Base-by-base conservation (phyloP, 306 rosid species). In the Ormosia semicastrata region DNA sequence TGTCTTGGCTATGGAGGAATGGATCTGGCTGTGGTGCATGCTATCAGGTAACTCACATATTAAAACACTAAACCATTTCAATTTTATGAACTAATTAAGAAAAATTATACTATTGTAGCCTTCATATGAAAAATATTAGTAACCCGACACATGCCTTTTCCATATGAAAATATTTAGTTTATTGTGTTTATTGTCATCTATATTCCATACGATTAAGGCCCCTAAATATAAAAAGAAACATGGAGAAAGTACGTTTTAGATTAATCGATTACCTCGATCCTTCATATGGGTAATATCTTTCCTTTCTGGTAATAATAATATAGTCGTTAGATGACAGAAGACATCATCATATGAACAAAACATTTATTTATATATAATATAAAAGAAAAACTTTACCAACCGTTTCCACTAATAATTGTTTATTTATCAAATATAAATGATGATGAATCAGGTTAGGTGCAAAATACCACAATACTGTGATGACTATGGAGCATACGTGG, bases 1-100 rank as follows among this genome's bases (percentile, higher is more conserved):
- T 92, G 70, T 84, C 96, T 7, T 41, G 87, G 83, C 93, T 93
- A 41, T 95, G 86, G 76, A 89, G 39, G 79, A 86, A 92, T 85
- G 99, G 99, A n/a, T 62, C 92, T 75, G 99, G 97, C 29, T 95
- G 98, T 69, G 99, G 99, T 75, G 96, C 90, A 66, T 95, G 99
- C 78, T 95, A 95, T 66, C 94, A 93, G 90, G 99, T 93, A 71
- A 43, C 82, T 47, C 49, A 15, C 29, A 41, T 7, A 15, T 15
- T 66, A 1, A 33, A 33, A 13, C 5, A 69, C 18, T 33, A 33
- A 11, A 56, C 46, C 13, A 15, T 10, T 40, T 52, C 7, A 70
- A 34, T 46, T 50, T 77, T 39, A 37, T 37, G 30, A 30, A 37
- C 14, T 34, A 34, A 34, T 64, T 12, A 17, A 72, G 11, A 17